Conservation (phyloP, 306 rosid species). For the Dryas octopetala region DNA sequence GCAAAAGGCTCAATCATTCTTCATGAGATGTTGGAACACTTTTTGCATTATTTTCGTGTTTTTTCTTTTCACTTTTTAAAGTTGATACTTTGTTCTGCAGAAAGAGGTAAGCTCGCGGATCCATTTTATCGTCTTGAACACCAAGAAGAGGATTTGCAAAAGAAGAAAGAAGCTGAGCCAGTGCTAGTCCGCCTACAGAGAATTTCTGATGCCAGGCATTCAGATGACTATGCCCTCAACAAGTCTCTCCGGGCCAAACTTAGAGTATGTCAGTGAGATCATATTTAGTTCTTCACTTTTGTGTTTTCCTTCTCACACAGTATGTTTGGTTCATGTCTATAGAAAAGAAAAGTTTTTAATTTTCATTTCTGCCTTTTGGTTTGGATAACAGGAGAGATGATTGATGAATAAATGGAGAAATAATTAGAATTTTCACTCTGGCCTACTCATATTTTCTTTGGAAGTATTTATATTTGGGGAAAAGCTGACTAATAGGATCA, state of each 20-base stretch:
- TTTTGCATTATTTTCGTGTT: not conserved
- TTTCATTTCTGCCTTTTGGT: not conserved
- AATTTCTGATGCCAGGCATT: conserved; percentile 68
- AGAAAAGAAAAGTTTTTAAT: not conserved
- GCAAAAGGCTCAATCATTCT: not conserved
- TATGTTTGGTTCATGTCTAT: not conserved
- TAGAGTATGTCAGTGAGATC: conserved; percentile 51
- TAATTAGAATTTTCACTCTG: not conserved
- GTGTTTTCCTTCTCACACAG: conserved; percentile 6
- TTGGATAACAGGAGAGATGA: not conserved
- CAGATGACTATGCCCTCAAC: conserved; percentile 77
- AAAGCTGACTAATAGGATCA: not conserved
- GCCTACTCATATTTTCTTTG: not conserved
- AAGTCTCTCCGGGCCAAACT: conserved; percentile 72
- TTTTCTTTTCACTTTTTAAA: conserved; percentile 6
- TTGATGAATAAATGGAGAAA: not conserved
- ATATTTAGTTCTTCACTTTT: conserved; percentile 14
- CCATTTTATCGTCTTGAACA: conserved; percentile 96
- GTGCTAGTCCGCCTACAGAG: conserved; percentile 76
- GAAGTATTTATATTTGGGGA: not conserved
- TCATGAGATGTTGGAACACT: not conserved
- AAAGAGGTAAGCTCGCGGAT: conserved; percentile 83
- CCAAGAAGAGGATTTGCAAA: conserved; percentile 80
- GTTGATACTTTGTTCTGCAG: conserved; percentile 34
- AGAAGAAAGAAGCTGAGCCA: conserved; percentile 91